These are phyloP conservation scores for Astrothelium subdiscretum DNA, from an alignment of 495 filamentous ascomycete genomes.

Conservation along the genomic window DNA sequence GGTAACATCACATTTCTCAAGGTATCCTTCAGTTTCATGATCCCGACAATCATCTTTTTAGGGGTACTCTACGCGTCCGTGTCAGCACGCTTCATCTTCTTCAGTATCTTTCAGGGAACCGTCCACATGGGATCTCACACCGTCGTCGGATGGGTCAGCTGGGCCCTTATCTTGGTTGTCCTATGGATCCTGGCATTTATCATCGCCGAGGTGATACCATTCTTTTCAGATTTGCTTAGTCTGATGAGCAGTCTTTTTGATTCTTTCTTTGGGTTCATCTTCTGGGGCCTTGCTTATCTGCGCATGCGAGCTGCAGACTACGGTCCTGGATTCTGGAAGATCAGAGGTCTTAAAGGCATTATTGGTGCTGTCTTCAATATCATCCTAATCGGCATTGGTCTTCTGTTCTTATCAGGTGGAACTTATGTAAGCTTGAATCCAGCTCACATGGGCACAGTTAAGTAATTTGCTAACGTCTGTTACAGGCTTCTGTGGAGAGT, in stretches of 20 bases:
- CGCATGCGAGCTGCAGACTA: constrained; percentile 65
- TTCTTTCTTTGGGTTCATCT: constrained; percentile 89
- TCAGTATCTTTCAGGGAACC: constrained; percentile 67
- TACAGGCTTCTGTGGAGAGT: constrained; percentile 27
- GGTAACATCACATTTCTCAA: constrained; percentile 63
- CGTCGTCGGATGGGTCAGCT: constrained; percentile 65
- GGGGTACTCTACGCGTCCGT: constrained; percentile 83
- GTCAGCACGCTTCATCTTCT: constrained; percentile 73
- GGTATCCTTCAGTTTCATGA: constrained; percentile 82
- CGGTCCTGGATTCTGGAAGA: constrained; percentile 46
- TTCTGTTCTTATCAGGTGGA: constrained; percentile 65
- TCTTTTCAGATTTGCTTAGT: constrained; percentile 73
- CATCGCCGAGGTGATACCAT: constrained; percentile 80
- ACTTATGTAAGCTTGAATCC: constrained; percentile 53
- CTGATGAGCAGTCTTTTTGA: constrained; percentile 87
- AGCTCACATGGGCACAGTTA: too few species aligned
- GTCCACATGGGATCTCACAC: constrained; percentile 69
- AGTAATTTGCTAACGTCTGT: constrained; percentile 2
- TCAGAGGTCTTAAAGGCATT: constrained; percentile 49
- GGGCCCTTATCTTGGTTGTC: constrained; percentile 59
- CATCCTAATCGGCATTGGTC: constrained; percentile 54
- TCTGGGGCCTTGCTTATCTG: constrained; percentile 83
- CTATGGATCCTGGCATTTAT: constrained; percentile 73
- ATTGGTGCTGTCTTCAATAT: constrained; percentile 54
- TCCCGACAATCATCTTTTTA: constrained; percentile 80